Evolutionary conservation across 2,329 filamentous ascomycete genomes (phyloP).

Genomic region (Celoporthe dispersa): DNA sequence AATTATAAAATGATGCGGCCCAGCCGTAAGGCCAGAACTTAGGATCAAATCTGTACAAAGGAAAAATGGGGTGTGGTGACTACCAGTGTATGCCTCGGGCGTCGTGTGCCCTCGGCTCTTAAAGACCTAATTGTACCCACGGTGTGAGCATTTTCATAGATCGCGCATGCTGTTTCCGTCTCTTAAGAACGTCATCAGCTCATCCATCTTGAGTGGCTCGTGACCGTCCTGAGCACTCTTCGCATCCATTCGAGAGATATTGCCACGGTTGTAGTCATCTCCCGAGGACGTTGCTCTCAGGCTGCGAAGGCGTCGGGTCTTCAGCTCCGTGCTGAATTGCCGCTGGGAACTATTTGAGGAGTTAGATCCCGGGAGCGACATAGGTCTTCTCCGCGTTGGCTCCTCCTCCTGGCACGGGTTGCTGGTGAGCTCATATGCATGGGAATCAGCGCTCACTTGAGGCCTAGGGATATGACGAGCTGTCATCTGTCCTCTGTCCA

Average conservation of each 20-base stretch:
- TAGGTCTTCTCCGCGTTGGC: neutral
- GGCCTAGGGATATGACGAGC: neutral
- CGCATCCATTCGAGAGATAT: neutral
- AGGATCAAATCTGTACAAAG: neutral
- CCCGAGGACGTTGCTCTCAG: neutral
- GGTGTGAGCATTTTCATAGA: neutral
- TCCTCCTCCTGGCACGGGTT: neutral
- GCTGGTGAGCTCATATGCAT: neutral
- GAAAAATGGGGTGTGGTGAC: neutral
- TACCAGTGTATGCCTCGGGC: neutral
- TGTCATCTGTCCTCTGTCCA: neutral
- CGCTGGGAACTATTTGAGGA: neutral
- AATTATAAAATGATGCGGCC: neutral
- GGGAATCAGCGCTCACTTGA: neutral
- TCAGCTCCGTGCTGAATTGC: slow-evolving; percentile 2
- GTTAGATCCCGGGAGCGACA: neutral
- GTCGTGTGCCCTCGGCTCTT: too few relatives aligned
- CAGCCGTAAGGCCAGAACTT: neutral
- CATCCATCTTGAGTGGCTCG: slow-evolving; percentile 3
- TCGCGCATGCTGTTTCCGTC: slow-evolving; percentile 3
- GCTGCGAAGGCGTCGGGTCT: slow-evolving; percentile 2
- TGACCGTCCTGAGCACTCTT: neutral
- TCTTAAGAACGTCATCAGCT: slow-evolving; percentile 4
- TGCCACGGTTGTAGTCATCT: neutral
- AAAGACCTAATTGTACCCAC: neutral